Base-by-base conservation (phyloP, 352 stramenopile species). In the Thraustotheca clavata region DNA sequence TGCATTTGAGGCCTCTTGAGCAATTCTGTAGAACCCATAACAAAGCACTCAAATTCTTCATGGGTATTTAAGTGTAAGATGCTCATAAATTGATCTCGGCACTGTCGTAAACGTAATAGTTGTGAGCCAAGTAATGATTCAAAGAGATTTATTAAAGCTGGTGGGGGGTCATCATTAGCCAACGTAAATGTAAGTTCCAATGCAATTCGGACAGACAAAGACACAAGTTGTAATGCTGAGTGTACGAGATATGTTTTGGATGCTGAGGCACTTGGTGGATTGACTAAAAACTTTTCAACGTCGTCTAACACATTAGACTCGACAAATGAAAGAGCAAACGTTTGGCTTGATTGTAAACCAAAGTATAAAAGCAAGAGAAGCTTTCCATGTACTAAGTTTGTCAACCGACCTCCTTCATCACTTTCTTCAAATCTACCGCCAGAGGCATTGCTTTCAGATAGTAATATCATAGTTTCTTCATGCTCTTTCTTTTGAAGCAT, bases 291-390 rank as follows among this genome's bases (percentile, higher is more conserved):
- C 12, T 31, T 18, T 20, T 83, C 76, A 27, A 86, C 60, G 24
- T 70, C 52, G 33, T 74, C 36, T 29, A 81, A 59, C 12, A 69
- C 49, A 7, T 70, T 46, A 50, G 68, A 52, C 31, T 73, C 43
- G 31, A 90, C 70, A 71, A 79, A 80, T 11, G 34, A 33, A 24
- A 67, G 38, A 9, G 78, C 50, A 60, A 91, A 86, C 0, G 27
- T 34, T 20, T 60, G 69, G 36, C 75, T 89, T 20, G 69, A 24
- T 8, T 85, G 79, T 3, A 87, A 59, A 0, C 77, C 77, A 50
- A 91, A 73, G 55, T 88, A 67, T 0, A 89, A 38, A 29, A 88
- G 70, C 20, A 90, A 49, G n/a, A 90, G 67, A n/a, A 62, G 54
- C 59, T 93, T 93, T 5, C 78, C 80, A 41, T 72, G 79, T 9